Conservation (phyloP, 78 protist genomes). For the slime mould (Dictyostelium discoideum) region DNA sequence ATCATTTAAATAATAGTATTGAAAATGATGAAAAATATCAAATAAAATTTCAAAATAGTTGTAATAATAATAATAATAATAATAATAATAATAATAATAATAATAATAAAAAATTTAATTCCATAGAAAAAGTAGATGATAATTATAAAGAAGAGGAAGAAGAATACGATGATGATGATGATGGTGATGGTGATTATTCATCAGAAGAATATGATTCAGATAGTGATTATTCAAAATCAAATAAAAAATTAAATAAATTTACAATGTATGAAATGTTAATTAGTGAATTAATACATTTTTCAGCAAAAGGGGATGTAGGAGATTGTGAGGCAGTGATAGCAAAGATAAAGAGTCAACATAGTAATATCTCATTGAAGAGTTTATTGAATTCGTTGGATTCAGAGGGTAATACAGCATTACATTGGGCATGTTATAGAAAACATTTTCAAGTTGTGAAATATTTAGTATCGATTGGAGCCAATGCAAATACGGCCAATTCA, state of each 20-base stretch:
- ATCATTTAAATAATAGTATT: background rate
- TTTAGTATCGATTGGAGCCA: conserved; percentile 70
- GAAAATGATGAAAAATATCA: background rate
- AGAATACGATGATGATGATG: background rate
- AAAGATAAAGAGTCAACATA: conserved; percentile 15
- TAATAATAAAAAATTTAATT: background rate
- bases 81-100: background rate
- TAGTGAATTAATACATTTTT: conserved; percentile 49
- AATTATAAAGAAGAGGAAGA: background rate
- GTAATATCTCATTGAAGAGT: background rate
- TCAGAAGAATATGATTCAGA: background rate
- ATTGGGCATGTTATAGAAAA: conserved; percentile 72
- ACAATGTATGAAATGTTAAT: background rate
- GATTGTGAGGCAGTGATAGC: background rate
- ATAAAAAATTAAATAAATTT: background rate
- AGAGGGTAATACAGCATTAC: conserved; percentile 79
- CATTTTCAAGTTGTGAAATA: conserved; percentile 66
- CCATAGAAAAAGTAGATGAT: background rate
- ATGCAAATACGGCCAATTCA: conserved; percentile 1
- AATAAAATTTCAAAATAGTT: background rate
- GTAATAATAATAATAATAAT: background rate
- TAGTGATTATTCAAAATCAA: background rate
- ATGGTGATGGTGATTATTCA: background rate
- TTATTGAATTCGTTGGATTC: conserved; percentile 24
- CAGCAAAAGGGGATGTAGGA: conserved; percentile 36